Percentiles rank a stretch among this genome's conserved stretches.
Evolutionary conservation across 2,329 filamentous ascomycete species (phyloP).

Genomic region (Dissoconium aciculare): DNA sequence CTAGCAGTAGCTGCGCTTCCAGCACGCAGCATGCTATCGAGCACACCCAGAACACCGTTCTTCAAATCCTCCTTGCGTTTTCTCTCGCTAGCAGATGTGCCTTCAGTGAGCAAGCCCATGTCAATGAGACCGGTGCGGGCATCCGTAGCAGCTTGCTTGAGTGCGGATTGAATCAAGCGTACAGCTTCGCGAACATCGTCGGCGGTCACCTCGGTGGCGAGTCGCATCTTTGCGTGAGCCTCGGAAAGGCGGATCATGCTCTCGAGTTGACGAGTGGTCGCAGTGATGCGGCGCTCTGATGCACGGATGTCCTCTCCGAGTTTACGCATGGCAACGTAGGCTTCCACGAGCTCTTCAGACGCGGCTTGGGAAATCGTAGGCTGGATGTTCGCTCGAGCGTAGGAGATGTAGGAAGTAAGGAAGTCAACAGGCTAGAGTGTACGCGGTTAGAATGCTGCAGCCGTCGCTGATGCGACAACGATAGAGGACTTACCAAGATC

Average conservation of each 20-base stretch:
- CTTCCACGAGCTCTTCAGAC: conserved; percentile 65
- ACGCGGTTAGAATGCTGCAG: conserved; percentile 1
- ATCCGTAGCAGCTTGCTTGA: conserved; percentile 97
- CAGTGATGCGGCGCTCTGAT: conserved; percentile 89
- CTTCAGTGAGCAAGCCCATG: conserved; percentile 88
- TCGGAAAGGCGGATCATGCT: conserved; percentile 96
- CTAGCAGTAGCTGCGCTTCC: conserved; percentile 48
- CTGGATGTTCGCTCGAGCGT: conserved; percentile 74
- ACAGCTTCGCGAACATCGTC: conserved; percentile 82
- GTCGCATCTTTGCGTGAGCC: conserved; percentile 95
- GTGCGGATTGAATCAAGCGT: conserved; percentile 77
- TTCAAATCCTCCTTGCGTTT: conserved; percentile 73
- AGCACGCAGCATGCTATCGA: conserved; percentile 65
- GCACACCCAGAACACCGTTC: conserved; percentile 53
- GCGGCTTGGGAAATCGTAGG: conserved; percentile 68
- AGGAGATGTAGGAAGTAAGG: conserved; percentile 91
- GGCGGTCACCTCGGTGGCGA: conserved; percentile 58
- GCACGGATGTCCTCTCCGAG: conserved; percentile 59
- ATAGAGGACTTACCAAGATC: conserved; percentile 57
- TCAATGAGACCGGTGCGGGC: conserved; percentile 81
- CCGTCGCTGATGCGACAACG: too few relatives aligned
- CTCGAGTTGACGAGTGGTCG: conserved; percentile 90
- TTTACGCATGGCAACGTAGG: conserved; percentile 90
- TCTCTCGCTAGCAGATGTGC: conserved; percentile 78
- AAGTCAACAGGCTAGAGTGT: conserved; percentile 73